A percentile compares a stretch with the other conserved stretches of the same genome.
These are phyloP conservation scores for Fistulinella prunicolor DNA, from an alignment of 768 basidiomycete genomes.

Conservation along the genomic window DNA sequence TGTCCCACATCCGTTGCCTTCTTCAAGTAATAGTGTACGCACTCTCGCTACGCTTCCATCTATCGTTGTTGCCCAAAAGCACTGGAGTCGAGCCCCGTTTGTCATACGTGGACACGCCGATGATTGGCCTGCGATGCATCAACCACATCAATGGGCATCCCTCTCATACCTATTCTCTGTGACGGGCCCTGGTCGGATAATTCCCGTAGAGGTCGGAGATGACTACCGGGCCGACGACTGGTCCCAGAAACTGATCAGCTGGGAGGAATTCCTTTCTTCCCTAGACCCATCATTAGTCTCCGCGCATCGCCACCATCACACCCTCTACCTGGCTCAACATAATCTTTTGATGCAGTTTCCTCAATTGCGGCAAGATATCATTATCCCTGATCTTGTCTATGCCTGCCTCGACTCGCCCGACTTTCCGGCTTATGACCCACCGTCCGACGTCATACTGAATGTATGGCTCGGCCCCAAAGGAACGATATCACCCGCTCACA, in stretches of 20 bases:
- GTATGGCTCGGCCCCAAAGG: slow-evolving; percentile 80
- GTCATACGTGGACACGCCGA: slow-evolving; percentile 59
- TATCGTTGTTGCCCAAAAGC: slow-evolving; percentile 49
- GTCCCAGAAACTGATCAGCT: slow-evolving; percentile 75
- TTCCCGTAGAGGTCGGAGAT: slow-evolving; percentile 86
- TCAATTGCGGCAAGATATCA: slow-evolving; percentile 65
- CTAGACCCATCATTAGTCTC: slow-evolving; percentile 29
- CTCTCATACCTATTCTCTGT: slow-evolving; percentile 63
- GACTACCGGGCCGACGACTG: slow-evolving; percentile 82
- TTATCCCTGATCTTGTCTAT: slow-evolving; percentile 89
- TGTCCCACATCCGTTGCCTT: slow-evolving; percentile 1
- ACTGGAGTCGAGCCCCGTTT: slow-evolving; percentile 57
- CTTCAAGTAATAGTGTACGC: slow-evolving; percentile 34
- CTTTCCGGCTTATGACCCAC: slow-evolving; percentile 57
- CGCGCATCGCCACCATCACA: slow-evolving; percentile 21
- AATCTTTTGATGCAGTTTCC: slow-evolving; percentile 85
- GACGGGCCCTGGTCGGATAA: slow-evolving; percentile 77
- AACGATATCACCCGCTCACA: slow-evolving; percentile 88
- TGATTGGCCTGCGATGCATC: slow-evolving; percentile 77
- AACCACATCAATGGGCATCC: slow-evolving; percentile 64
- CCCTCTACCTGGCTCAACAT: slow-evolving; percentile 89
- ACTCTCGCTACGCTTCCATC: slow-evolving; percentile 52
- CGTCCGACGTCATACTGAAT: slow-evolving; percentile 65
- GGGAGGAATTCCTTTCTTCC: slow-evolving; percentile 68
- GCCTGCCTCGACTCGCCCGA: slow-evolving; percentile 46